Conservation (phyloP, 768 basidiomycete species). For the Psilocybe tampanensis region DNA sequence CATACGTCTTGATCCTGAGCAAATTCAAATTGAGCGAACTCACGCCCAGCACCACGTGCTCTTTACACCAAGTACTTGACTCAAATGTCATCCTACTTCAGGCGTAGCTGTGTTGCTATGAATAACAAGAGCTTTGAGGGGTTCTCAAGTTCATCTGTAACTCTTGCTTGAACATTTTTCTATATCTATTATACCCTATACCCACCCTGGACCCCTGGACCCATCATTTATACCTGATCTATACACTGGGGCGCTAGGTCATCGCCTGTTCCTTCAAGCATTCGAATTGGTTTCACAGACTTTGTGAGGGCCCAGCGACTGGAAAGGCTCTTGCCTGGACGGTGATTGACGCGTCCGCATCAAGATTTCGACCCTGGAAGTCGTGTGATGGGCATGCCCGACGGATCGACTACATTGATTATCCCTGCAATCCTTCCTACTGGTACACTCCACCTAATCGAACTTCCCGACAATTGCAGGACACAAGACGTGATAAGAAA, state of each 20-base stretch:
- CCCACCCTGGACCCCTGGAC: background rate
- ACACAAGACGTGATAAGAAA: conserved; percentile 62
- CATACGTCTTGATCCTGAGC: too few relatives aligned
- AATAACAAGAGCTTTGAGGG: conserved; percentile 9
- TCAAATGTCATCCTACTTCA: conserved; percentile 6
- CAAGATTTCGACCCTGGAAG: background rate
- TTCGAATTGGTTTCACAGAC: background rate
- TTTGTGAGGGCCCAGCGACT: background rate
- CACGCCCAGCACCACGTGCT: conserved; percentile 12
- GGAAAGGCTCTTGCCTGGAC: background rate
- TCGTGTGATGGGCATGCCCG: conserved; percentile 11
- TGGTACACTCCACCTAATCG: conserved; percentile 64
- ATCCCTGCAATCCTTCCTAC: conserved; percentile 63
- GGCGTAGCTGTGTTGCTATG: background rate
- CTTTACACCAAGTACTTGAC: background rate
- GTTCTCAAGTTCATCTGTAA: conserved; percentile 1
- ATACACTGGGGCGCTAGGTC: background rate
- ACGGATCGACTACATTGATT: conserved; percentile 32
- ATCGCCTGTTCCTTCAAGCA: background rate
- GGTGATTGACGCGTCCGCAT: conserved; percentile 1
- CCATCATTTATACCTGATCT: background rate
- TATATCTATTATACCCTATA: too few relatives aligned
- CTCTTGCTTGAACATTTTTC: background rate
- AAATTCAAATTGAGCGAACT: conserved; percentile 11
- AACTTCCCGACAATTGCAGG: conserved; percentile 52